These are phyloP conservation scores for Ceratocystis variospora DNA, from an alignment of 2,329 filamentous ascomycete genomes.

Conservation along the genomic window DNA sequence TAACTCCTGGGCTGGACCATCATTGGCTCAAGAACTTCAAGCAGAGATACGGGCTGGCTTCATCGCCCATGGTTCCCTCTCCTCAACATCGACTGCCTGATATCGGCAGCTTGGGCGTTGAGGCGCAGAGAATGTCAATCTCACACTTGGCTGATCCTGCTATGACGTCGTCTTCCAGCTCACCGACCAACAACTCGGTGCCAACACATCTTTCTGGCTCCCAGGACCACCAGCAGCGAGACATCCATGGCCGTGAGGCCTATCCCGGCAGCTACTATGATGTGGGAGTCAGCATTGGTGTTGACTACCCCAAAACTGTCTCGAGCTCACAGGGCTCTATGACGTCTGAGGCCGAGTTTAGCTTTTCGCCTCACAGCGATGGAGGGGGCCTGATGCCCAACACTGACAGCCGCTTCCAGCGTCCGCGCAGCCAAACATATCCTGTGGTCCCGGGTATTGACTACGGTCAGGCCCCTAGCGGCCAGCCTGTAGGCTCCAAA, in stretches of 20 bases:
- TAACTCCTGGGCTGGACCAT: constrained; percentile 55
- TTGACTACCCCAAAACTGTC: not conserved
- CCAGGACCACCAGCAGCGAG: not conserved
- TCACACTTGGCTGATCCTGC: constrained; percentile 25
- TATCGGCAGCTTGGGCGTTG: constrained; percentile 23
- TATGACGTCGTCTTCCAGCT: constrained; percentile 23
- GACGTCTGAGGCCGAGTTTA: constrained; percentile 61
- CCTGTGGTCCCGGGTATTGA: constrained; percentile 52
- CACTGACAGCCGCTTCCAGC: constrained; percentile 43
- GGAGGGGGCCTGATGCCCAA: constrained; percentile 46
- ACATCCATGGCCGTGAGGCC: not conserved
- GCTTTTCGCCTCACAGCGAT: constrained; percentile 61
- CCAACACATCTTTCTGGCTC: not conserved
- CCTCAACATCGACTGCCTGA: constrained; percentile 21
- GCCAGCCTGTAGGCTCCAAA: not conserved
- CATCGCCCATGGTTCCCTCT: constrained; percentile 30
- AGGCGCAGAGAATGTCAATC: constrained; percentile 27
- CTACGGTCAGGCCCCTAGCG: constrained; percentile 29
- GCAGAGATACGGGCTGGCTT: constrained; percentile 57
- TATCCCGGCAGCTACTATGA: constrained; percentile 14
- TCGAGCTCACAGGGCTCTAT: constrained; percentile 41
- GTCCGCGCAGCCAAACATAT: constrained; percentile 76
- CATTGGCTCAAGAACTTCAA: constrained; percentile 94
- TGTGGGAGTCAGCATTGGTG: not conserved
- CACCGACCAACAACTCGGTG: not conserved